phyloP scores from a whole-genome alignment of 78 protist genomes.

The Polysphondylium violaceum region DNA sequence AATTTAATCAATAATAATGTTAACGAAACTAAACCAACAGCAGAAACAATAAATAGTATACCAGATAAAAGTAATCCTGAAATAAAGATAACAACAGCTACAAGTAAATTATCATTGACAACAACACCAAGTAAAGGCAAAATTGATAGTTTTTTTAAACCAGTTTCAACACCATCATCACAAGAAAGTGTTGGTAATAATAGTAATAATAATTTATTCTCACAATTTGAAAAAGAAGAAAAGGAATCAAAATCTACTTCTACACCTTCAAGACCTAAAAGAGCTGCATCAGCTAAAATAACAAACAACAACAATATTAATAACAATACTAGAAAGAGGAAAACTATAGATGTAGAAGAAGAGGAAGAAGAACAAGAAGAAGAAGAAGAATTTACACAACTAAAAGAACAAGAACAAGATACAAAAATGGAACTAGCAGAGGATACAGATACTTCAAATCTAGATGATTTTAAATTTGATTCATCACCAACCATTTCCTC shows the following conservation, averaged over 20 bases:
- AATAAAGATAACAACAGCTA: neutral
- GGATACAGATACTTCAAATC: no score
- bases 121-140: neutral
- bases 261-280: neutral
- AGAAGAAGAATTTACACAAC: neutral
- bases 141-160: neutral
- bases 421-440: neutral
- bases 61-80: neutral
- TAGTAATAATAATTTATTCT: no score
- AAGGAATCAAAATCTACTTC: no score
- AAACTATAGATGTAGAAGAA: neutral
- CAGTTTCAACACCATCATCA: neutral
- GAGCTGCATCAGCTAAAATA: neutral
- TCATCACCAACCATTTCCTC: neutral
- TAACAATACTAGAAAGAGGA: constrained; percentile 25
- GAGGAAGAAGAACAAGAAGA: neutral
- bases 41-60: neutral
- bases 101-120: neutral
- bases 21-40: constrained; percentile 6
- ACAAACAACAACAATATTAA: neutral
- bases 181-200: no score
- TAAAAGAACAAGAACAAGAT: neutral
- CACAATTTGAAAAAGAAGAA: no score
- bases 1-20: no score
- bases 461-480: neutral